Base-by-base conservation (phyloP, 192 early-diverging fungal species). In the Podila epigama region DNA sequence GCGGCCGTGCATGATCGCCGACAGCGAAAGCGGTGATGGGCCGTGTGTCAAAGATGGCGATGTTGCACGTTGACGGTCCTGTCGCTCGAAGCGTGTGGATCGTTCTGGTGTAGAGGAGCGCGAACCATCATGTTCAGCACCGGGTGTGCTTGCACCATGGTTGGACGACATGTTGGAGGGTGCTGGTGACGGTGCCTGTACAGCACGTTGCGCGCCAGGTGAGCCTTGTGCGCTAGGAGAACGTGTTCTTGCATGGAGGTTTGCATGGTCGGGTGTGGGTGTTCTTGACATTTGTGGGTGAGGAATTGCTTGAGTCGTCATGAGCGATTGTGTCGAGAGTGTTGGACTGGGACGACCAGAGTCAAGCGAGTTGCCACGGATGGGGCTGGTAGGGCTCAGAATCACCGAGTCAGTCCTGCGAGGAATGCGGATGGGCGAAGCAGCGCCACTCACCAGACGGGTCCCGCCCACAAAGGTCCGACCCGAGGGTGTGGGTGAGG, bases 291-390 rank as follows among this genome's bases (percentile, higher is more conserved):
- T 9, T 55, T 77, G 73, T 10, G 60, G 65, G 12, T 60, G 42
- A 33, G 55, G 66, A 32, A 68, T 68, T 27, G 60, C 54, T 10
- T 77, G 73, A 12, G 60, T 68, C 11, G 73, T 52, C 60, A 68
- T 64, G 15, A 68, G 37, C 9, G 55, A 58, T 22, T 77, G 73
- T 12, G 60, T 52, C 4, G 73, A 77, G 27, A 60, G 54, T 13
- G 73, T 77, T 10, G 73, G 73, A 32, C 73, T 75, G 15, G 72
- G 72, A 28, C 72, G 28, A 32, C 72, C 72, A 18, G 72, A 75
- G 15, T 77, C 73, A 36, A 77, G 64, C 15, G 73, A 77, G 51
- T 68, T 64, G 36, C 48, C 61, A 13, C 66, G 73, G 18, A 68
- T 31, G 1, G 66, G 60, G 56, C 66, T 77, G 9, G 73, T 36